phyloP scores from a whole-genome alignment of 495 filamentous ascomycete species.

The Xylaria castorea region DNA sequence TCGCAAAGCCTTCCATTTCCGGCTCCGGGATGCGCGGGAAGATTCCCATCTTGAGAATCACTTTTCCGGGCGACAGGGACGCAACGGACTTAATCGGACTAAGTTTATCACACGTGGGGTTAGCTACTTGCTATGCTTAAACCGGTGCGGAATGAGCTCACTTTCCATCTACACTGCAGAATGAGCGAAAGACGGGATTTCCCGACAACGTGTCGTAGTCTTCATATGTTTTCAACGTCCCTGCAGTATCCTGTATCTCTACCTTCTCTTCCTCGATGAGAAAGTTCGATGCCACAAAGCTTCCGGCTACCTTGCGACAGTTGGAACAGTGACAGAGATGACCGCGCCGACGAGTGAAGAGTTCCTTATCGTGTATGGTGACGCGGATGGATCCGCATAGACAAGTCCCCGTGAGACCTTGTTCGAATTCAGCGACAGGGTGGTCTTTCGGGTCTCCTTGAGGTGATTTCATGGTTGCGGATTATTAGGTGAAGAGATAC shows the following conservation, averaged over 20 bases:
- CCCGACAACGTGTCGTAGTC: constrained; percentile 48
- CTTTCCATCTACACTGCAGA: constrained; percentile 50
- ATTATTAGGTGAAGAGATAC: background rate
- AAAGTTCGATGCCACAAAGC: constrained; percentile 42
- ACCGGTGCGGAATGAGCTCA: constrained; percentile 32
- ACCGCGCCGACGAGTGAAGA: constrained; percentile 46
- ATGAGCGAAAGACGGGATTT: constrained; percentile 46
- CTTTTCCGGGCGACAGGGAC: constrained; percentile 37
- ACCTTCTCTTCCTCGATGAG: constrained; percentile 50
- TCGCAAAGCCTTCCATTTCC: constrained; percentile 46
- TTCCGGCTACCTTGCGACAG: constrained; percentile 47
- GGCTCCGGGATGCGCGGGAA: constrained; percentile 51
- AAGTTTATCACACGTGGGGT: background rate
- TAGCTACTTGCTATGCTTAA: background rate
- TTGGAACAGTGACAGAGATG: constrained; percentile 39
- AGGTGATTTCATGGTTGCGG: constrained; percentile 4
- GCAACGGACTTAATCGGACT: constrained; percentile 50
- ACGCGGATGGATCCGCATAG: constrained; percentile 48
- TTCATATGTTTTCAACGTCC: constrained; percentile 45
- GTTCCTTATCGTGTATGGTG: constrained; percentile 45
- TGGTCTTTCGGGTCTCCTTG: constrained; percentile 26
- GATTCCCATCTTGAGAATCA: constrained; percentile 52
- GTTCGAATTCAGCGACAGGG: constrained; percentile 13
- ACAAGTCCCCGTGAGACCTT: constrained; percentile 42
- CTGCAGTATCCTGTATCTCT: constrained; percentile 40